Evolutionary conservation across 2,329 filamentous ascomycete genomes (phyloP).

Genomic region (Blastomyces gilchristii): DNA sequence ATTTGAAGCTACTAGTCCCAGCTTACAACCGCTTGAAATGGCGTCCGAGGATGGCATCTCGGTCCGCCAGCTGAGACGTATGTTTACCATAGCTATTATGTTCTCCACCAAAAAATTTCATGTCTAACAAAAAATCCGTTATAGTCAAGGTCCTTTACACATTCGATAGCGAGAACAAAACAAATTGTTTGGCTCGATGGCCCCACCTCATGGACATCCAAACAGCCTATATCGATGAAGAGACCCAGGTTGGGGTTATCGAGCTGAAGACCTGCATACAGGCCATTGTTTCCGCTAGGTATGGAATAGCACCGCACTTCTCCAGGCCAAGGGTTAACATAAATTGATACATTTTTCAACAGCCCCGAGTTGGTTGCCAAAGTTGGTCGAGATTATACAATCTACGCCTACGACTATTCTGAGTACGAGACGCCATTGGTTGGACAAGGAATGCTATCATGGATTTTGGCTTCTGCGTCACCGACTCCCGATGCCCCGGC

Average conservation of each 20-base stretch:
- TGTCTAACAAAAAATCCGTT: slow-evolving; percentile 7
- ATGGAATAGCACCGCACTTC: slow-evolving; percentile 18
- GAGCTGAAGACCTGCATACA: slow-evolving; percentile 80
- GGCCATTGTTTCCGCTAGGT: slow-evolving; percentile 59
- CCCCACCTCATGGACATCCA: slow-evolving; percentile 70
- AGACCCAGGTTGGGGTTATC: slow-evolving; percentile 71
- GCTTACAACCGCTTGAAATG: slow-evolving; percentile 19
- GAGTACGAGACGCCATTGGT: slow-evolving; percentile 88
- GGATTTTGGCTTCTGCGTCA: slow-evolving; percentile 57
- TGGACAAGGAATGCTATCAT: slow-evolving; percentile 89
- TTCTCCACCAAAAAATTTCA: neutral
- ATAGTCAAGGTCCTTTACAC: slow-evolving; percentile 94
- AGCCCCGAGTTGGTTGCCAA: slow-evolving; percentile 78
- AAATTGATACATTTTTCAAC: slow-evolving; percentile 6
- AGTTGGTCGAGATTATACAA: slow-evolving; percentile 74
- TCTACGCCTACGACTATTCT: slow-evolving; percentile 94
- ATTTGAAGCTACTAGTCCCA: slow-evolving; percentile 3
- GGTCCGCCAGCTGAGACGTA: slow-evolving; percentile 58
- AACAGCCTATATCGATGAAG: slow-evolving; percentile 69
- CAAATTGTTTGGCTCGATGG: slow-evolving; percentile 80
- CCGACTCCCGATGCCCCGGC: slow-evolving; percentile 44
- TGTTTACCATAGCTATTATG: slow-evolving; percentile 24
- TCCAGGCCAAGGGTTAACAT: slow-evolving; percentile 8
- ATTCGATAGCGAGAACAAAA: slow-evolving; percentile 79
- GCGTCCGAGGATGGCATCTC: slow-evolving; percentile 45